Percentiles rank a stretch among this genome's conserved stretches.
phyloP scores from a whole-genome alignment of 2,329 filamentous ascomycete species.

The Talaromyces sp. region DNA sequence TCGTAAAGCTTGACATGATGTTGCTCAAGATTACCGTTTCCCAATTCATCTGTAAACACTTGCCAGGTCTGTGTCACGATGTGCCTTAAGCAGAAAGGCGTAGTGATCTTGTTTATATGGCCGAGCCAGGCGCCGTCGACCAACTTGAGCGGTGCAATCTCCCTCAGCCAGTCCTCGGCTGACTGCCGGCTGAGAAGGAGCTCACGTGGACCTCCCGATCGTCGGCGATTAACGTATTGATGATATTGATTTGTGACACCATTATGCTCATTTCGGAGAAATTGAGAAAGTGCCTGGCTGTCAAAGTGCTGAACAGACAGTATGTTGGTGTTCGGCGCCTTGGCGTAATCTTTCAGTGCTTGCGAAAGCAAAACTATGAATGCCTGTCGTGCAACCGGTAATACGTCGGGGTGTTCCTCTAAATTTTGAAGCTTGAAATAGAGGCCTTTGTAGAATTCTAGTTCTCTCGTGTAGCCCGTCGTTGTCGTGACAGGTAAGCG shows the following conservation, averaged over 20 bases:
- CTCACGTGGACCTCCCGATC: slow-evolving; percentile 37
- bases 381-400: slow-evolving; percentile 32
- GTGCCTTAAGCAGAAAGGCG: slow-evolving; percentile 39
- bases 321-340: slow-evolving; percentile 28
- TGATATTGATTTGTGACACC: slow-evolving; percentile 26
- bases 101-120: slow-evolving; percentile 44
- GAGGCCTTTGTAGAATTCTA: slow-evolving; percentile 4
- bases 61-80: slow-evolving; percentile 48
- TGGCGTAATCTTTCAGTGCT: slow-evolving; percentile 26
- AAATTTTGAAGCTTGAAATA: slow-evolving; percentile 44
- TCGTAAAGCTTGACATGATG: slow-evolving; percentile 44
- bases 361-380: slow-evolving; percentile 37
- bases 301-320: slow-evolving; percentile 25
- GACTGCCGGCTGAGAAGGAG: slow-evolving; percentile 24
- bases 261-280: slow-evolving; percentile 26
- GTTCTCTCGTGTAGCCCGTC: background rate
- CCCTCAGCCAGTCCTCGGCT: slow-evolving; percentile 41
- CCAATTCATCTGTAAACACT: slow-evolving; percentile 50
- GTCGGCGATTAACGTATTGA: slow-evolving; percentile 33
- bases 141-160: slow-evolving; percentile 44
- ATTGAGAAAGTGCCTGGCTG: slow-evolving; percentile 22
- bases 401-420: slow-evolving; percentile 34
- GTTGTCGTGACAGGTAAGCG: background rate
- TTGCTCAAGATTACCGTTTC: slow-evolving; percentile 47
- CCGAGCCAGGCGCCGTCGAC: slow-evolving; percentile 52